Evolutionary conservation across 306 rosid species (phyloP).

Genomic region (Rosa lucieae): DNA sequence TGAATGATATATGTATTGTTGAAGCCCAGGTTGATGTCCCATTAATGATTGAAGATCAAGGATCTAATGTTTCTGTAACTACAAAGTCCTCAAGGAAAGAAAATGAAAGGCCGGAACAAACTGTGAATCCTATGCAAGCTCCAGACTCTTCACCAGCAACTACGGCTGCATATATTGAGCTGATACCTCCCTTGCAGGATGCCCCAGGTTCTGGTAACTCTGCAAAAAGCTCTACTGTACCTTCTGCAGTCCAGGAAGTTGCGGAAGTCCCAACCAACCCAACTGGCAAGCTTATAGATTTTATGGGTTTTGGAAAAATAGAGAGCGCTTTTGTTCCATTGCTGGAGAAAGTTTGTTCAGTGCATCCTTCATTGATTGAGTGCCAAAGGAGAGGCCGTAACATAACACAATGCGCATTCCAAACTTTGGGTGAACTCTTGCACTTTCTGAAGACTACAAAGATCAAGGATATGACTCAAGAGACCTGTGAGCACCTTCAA

Average conservation of each 20-base stretch:
- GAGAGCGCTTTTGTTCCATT: not conserved
- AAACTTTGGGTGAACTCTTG: slow-evolving; percentile 1
- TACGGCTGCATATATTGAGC: not conserved
- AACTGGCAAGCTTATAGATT: not conserved
- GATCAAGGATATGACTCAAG: not conserved
- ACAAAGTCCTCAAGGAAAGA: not conserved
- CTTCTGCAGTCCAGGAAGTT: not conserved
- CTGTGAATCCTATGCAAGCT: not conserved
- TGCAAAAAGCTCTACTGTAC: not conserved
- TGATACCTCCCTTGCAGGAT: not conserved
- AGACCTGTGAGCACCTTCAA: not conserved
- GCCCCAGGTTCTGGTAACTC: not conserved
- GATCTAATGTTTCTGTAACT: too few species aligned
- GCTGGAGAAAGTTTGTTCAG: not conserved
- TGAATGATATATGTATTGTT: not conserved
- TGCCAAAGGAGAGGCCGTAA: slow-evolving; percentile 8
- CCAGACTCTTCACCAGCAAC: not conserved
- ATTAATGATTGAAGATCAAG: too few species aligned
- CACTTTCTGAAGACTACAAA: slow-evolving; percentile 4
- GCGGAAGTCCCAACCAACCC: not conserved
- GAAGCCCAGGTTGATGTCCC: slow-evolving; percentile 3
- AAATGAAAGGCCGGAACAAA: not conserved
- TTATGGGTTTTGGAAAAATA: not conserved
- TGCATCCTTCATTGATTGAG: not conserved
- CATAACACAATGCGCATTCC: not conserved